Evolutionary conservation across 345 rosid genomes (phyloP).

Genomic region (Euphorbia lathyris): DNA sequence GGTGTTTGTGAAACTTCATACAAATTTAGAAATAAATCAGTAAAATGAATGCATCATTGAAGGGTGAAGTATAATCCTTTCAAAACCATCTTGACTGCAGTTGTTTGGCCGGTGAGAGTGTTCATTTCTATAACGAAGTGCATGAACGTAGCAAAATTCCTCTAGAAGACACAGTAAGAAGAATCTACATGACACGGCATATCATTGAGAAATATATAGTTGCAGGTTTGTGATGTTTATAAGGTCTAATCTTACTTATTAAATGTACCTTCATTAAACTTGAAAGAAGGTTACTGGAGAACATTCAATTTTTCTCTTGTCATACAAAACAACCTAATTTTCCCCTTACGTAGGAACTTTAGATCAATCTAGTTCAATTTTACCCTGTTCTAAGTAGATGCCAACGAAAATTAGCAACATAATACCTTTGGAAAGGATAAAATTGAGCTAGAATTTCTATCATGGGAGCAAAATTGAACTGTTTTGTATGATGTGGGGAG

Average conservation of each 20-base stretch:
- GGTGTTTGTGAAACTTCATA: not conserved
- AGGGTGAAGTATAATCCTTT: not conserved
- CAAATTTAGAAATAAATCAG: not conserved
- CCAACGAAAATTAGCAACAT: no score
- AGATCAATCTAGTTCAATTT: no score
- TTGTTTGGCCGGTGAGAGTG: slow-evolving; percentile 85
- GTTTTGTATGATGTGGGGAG: no score
- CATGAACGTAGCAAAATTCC: slow-evolving; percentile 75
- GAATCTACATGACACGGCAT: slow-evolving; percentile 89
- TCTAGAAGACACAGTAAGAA: slow-evolving; percentile 53
- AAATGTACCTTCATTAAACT: no score
- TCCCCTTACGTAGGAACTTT: no score
- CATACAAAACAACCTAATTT: no score
- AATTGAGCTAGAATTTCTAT: no score
- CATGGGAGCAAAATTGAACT: no score
- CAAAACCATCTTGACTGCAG: slow-evolving; percentile 36
- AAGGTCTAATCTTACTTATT: not conserved
- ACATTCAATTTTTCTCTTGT: no score
- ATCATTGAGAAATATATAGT: slow-evolving; percentile 72
- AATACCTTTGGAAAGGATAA: no score
- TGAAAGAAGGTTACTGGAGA: no score
- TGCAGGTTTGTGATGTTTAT: slow-evolving; percentile 47
- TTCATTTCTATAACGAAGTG: slow-evolving; percentile 86
- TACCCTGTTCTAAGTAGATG: no score
- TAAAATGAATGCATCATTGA: not conserved